These are phyloP conservation scores for Lyophyllum atratum DNA, from an alignment of 768 basidiomycete species.

Conservation along the genomic window DNA sequence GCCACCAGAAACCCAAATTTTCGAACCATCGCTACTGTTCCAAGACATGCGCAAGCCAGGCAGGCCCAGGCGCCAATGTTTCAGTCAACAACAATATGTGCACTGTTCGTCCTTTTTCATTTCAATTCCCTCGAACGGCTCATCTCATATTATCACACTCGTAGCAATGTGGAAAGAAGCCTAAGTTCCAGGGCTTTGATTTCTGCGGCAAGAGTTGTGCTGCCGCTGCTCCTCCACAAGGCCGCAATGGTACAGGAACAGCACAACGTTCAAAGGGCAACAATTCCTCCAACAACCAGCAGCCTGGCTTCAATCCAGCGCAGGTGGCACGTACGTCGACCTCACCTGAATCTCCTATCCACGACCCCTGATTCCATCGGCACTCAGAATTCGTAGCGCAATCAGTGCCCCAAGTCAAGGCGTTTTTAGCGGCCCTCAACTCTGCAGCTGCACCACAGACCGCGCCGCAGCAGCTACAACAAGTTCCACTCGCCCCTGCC, in stretches of 20 bases:
- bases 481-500: slow-evolving; percentile 17
- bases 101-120: slow-evolving; percentile 34
- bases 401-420: slow-evolving; percentile 49
- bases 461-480: slow-evolving; percentile 13
- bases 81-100: slow-evolving; percentile 31
- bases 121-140: background rate
- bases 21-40: slow-evolving; percentile 49
- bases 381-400: slow-evolving; percentile 44
- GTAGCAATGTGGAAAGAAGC: slow-evolving; percentile 58
- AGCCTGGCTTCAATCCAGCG: slow-evolving; percentile 35
- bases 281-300: slow-evolving; percentile 20
- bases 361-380: background rate
- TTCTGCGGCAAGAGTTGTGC: slow-evolving; percentile 72
- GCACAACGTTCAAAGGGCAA: slow-evolving; percentile 17
- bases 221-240: slow-evolving; percentile 37
- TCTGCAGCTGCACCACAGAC: slow-evolving; percentile 5
- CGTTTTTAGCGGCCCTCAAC: slow-evolving; percentile 28
- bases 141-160: background rate
- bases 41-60: slow-evolving; percentile 55
- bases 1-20: slow-evolving; percentile 51
- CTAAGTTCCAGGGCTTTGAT: slow-evolving; percentile 59
- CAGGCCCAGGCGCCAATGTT: slow-evolving; percentile 27
- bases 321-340: slow-evolving; percentile 40
- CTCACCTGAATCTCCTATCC: background rate
- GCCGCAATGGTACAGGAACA: slow-evolving; percentile 20